Evolutionary conservation across 2,329 filamentous ascomycete genomes (phyloP).

Genomic region (Zymoseptoria ardabiliae): DNA sequence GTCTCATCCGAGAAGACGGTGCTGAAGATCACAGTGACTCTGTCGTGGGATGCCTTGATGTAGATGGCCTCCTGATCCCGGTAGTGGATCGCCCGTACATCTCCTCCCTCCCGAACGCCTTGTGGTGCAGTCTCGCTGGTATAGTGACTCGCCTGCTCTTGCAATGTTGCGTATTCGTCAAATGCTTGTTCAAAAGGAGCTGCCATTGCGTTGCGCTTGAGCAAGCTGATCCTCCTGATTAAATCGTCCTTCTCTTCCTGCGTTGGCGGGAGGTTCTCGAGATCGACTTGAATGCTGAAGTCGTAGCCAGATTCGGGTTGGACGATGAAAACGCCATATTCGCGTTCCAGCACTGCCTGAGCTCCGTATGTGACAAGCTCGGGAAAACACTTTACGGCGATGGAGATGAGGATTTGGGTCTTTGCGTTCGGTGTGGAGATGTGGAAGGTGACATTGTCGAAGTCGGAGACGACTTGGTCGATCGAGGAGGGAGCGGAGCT

Average conservation of each 20-base stretch:
- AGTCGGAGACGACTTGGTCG: slow-evolving; percentile 97
- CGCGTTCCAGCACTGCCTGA: slow-evolving; percentile 80
- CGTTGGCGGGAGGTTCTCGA: slow-evolving; percentile 76
- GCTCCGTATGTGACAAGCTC: slow-evolving; percentile 93
- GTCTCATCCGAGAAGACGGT: slow-evolving; percentile 98
- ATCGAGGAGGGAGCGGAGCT: slow-evolving; percentile 82
- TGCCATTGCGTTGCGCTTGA: slow-evolving; percentile 98
- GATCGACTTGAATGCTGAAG: slow-evolving; percentile 85
- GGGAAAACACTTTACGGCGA: slow-evolving; percentile 88
- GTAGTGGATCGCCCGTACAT: slow-evolving; percentile 95
- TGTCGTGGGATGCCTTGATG: slow-evolving; percentile 93
- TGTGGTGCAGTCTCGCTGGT: slow-evolving; percentile 91
- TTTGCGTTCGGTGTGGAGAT: slow-evolving; percentile 93
- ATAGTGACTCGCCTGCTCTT: slow-evolving; percentile 84
- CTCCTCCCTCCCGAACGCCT: slow-evolving; percentile 78
- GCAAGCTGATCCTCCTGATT: slow-evolving; percentile 74
- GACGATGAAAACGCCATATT: slow-evolving; percentile 90
- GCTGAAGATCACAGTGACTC: slow-evolving; percentile 98
- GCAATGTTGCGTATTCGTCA: slow-evolving; percentile 77
- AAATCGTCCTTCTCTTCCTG: slow-evolving; percentile 83
- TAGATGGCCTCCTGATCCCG: slow-evolving; percentile 98
- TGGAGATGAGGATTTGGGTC: slow-evolving; percentile 87
- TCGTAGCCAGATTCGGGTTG: slow-evolving; percentile 85
- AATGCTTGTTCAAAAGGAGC: slow-evolving; percentile 97
- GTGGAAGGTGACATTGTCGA: slow-evolving; percentile 97